Conservation (phyloP, 1,284 basidiomycete species). For the Rhodofomes roseus region DNA sequence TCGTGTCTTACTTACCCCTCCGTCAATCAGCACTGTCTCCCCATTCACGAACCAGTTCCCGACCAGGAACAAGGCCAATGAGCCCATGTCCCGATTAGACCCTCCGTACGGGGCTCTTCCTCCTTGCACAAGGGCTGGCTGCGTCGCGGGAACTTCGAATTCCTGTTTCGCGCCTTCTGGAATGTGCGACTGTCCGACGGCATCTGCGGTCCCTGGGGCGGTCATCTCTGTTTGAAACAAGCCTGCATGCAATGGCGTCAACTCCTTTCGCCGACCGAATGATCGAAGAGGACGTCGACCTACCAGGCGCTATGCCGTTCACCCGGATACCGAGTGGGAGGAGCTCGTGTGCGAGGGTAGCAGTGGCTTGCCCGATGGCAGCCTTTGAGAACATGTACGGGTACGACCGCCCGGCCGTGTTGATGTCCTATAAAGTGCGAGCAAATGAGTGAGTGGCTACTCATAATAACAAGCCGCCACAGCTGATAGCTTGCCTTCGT, state of each 20-base stretch:
- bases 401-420: constrained; percentile 37
- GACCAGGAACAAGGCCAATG: constrained; percentile 42
- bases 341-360: constrained; percentile 47
- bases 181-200: constrained; percentile 30
- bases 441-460: background rate
- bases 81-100: constrained; percentile 41
- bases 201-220: constrained; percentile 29
- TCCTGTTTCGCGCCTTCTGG: constrained; percentile 17
- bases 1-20: constrained; percentile 38
- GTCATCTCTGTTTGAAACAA: constrained; percentile 35
- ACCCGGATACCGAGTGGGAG: constrained; percentile 51
- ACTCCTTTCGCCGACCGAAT: background rate
- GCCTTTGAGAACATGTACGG: constrained; percentile 50
- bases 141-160: constrained; percentile 35
- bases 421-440: constrained; percentile 31
- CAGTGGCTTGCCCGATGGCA: constrained; percentile 46
- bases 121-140: constrained; percentile 13
- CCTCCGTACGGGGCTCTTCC: constrained; percentile 27
- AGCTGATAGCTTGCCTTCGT: constrained; percentile 34
- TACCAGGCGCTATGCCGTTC: constrained; percentile 51
- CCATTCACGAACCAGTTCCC: constrained; percentile 49
- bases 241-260: constrained; percentile 12
- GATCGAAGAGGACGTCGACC: constrained; percentile 1
- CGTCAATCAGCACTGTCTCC: constrained; percentile 50
- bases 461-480: background rate